These are phyloP conservation scores for Pseudogymnoascus sp. DNA, from an alignment of 2,329 filamentous ascomycete species.

Conservation along the genomic window DNA sequence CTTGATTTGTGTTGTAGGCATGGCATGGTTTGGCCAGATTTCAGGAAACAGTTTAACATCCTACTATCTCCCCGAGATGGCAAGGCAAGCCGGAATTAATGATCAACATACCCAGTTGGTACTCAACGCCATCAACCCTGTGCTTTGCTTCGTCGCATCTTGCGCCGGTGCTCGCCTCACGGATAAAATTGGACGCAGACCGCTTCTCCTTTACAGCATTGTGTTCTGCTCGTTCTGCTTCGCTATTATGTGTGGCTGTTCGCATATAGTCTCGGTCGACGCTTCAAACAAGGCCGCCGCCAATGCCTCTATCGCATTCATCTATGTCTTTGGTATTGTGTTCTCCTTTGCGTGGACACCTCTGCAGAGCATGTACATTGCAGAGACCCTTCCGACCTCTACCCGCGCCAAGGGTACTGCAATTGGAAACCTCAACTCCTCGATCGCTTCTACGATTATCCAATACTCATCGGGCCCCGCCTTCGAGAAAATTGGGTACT, in stretches of 20 bases:
- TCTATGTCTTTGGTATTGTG: conserved; percentile 45
- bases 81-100: conserved; percentile 14
- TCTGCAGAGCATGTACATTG: conserved; percentile 42
- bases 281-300: conserved; percentile 28
- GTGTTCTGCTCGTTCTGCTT: conserved; percentile 31
- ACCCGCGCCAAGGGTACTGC: conserved; percentile 37
- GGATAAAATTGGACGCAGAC: conserved; percentile 24
- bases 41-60: conserved; percentile 27
- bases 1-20: conserved; percentile 17
- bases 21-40: conserved; percentile 19
- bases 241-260: conserved; percentile 30
- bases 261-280: neutral
- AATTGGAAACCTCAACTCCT: conserved; percentile 37
- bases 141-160: conserved; percentile 20
- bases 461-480: conserved; percentile 32
- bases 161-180: conserved; percentile 18
- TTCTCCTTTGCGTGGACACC: conserved; percentile 46
- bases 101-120: conserved; percentile 29
- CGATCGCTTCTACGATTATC: conserved; percentile 29
- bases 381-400: conserved; percentile 38
- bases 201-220: conserved; percentile 24
- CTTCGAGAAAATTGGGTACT: conserved; percentile 30
- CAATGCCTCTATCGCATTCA: conserved; percentile 41
- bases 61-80: conserved; percentile 23
- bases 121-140: conserved; percentile 20